Conservation (phyloP, 306 rosid genomes). For the Geum urbanum region DNA sequence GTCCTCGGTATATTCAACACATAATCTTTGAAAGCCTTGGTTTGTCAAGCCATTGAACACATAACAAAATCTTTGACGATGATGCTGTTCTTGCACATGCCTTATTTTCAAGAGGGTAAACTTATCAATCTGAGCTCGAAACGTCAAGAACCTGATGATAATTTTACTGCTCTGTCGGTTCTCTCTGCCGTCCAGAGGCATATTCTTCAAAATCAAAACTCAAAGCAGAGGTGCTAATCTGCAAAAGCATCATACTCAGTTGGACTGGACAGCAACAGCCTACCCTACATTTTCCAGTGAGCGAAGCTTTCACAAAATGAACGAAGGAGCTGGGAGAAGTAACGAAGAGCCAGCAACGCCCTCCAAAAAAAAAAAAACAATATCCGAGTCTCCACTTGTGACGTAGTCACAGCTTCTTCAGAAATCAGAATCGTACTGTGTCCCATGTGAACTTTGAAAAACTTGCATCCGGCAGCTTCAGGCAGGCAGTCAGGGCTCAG, state of each 20-base stretch:
- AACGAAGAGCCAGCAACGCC: too few relatives aligned
- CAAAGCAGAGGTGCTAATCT: neutral
- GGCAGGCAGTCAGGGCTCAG: neutral
- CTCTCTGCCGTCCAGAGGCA: neutral
- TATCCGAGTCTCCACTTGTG: constrained; percentile 20
- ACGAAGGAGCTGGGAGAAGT: constrained; percentile 5
- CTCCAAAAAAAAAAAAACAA: constrained; percentile 4
- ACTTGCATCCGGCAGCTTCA: neutral
- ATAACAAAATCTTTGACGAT: too few relatives aligned
- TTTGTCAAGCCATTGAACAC: too few relatives aligned
- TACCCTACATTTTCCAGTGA: constrained; percentile 3
- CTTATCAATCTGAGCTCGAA: too few relatives aligned
- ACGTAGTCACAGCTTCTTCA: constrained; percentile 2
- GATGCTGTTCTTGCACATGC: too few relatives aligned
- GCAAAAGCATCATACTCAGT: neutral
- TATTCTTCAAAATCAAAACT: neutral
- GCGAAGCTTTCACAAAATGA: neutral
- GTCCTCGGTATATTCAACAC: too few relatives aligned
- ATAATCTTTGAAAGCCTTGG: too few relatives aligned
- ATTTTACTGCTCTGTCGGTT: neutral
- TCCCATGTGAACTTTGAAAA: constrained; percentile 22
- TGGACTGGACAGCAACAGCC: neutral
- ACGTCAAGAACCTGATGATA: neutral
- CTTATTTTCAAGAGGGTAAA: too few relatives aligned
- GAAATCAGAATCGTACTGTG: constrained; percentile 20